Percentiles rank a stretch among this genome's conserved stretches.
phyloP scores from a whole-genome alignment of 2,329 filamentous ascomycete genomes.

The Seiridium unicorne region DNA sequence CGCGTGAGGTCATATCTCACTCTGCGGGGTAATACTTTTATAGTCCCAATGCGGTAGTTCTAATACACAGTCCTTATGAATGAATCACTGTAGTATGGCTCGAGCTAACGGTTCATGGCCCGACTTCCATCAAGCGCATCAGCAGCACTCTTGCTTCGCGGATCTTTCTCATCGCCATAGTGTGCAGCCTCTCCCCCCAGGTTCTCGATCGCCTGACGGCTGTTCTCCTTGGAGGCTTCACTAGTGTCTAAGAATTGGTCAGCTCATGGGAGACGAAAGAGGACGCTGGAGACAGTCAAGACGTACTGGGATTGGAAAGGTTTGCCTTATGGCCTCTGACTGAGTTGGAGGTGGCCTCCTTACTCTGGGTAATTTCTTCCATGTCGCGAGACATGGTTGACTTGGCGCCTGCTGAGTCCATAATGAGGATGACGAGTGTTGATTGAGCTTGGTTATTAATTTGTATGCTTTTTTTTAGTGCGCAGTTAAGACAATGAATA shows the following conservation, averaged over 20 bases:
- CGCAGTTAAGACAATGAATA: not conserved
- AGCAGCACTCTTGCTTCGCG: conserved; percentile 38
- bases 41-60: no score
- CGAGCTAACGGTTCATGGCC: conserved; percentile 16
- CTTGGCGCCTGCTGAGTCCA: conserved; percentile 35
- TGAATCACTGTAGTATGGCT: no score
- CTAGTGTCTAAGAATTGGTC: conserved; percentile 33
- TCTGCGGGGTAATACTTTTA: no score
- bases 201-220: conserved; percentile 35
- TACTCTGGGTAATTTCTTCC: conserved; percentile 34
- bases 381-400: conserved; percentile 39
- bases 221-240: conserved; percentile 43
- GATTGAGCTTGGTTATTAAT: not conserved
- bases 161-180: conserved; percentile 39
- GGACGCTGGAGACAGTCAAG: not conserved
- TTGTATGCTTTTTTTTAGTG: not conserved
- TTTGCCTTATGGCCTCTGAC: conserved; percentile 44
- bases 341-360: conserved; percentile 21
- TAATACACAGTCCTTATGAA: no score
- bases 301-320: conserved; percentile 43
- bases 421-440: conserved; percentile 10
- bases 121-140: conserved; percentile 37
- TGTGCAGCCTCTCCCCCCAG: conserved; percentile 41
- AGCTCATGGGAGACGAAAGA: not conserved
- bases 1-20: no score